Conservation (phyloP, 352 stramenopile species). For the Plasmopara viticola region DNA sequence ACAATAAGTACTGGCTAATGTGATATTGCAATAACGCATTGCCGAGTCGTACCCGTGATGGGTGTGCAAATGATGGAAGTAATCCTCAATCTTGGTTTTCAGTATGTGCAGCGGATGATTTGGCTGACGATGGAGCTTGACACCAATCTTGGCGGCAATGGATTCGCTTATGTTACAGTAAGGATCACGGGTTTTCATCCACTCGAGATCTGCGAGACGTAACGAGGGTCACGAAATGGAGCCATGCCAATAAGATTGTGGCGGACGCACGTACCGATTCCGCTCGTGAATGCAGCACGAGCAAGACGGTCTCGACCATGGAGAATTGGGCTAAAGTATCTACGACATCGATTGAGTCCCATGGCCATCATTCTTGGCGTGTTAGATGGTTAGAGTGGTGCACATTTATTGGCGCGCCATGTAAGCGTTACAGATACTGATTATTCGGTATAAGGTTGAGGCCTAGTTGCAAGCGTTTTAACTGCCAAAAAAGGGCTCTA, state of each 20-base stretch:
- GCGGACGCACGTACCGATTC: constrained; percentile 1
- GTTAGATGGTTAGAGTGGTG: background rate
- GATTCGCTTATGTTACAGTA: constrained; percentile 85
- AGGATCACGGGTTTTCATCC: constrained; percentile 73
- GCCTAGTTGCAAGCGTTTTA: too few species aligned
- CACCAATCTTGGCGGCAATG: constrained; percentile 85
- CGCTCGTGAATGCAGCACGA: constrained; percentile 11
- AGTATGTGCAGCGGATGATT: constrained; percentile 91
- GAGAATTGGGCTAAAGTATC: constrained; percentile 9
- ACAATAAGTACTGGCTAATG: background rate
- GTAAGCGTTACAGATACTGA: too few species aligned
- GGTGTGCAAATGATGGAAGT: constrained; percentile 76
- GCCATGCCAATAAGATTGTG: constrained; percentile 6
- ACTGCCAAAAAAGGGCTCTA: too few species aligned
- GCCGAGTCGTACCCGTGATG: constrained; percentile 35
- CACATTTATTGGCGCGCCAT: background rate
- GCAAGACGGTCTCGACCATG: background rate
- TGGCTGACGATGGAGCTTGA: constrained; percentile 77
- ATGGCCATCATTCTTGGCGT: constrained; percentile 17
- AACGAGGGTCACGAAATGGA: background rate
- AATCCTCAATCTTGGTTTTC: constrained; percentile 88
- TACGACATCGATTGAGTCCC: constrained; percentile 11
- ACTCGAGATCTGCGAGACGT: constrained; percentile 43
- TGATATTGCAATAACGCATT: background rate
- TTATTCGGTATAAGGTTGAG: too few species aligned